phyloP scores from a whole-genome alignment of 805 yeast genomes.

The Clavispora fructus region DNA sequence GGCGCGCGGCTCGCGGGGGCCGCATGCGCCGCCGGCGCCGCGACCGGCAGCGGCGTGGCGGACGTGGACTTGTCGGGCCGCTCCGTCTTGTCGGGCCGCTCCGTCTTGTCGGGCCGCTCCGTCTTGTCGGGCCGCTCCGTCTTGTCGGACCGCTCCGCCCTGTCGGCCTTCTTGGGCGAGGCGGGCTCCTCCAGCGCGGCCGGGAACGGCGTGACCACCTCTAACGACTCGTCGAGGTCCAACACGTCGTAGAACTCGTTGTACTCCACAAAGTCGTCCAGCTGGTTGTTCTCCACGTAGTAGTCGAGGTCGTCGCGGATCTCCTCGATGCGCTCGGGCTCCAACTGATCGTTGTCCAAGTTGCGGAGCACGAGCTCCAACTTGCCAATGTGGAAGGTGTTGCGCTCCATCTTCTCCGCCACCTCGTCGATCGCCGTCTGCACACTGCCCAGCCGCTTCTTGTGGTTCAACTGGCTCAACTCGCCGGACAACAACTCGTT shows the following conservation, averaged over 20 bases:
- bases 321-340: conserved; percentile 68
- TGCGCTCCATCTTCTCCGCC: conserved; percentile 62
- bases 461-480: conserved; percentile 38
- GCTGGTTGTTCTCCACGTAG: conserved; percentile 90
- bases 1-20: neutral
- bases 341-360: conserved; percentile 68
- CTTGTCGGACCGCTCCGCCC: neutral
- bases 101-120: neutral
- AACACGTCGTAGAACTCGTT: conserved; percentile 88
- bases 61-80: neutral
- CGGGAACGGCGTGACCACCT: conserved; percentile 3
- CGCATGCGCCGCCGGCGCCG: neutral
- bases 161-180: neutral
- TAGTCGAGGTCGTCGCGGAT: conserved; percentile 87
- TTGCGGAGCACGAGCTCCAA: conserved; percentile 73
- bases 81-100: neutral
- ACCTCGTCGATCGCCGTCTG: conserved; percentile 59
- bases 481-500: conserved; percentile 74
- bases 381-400: conserved; percentile 70
- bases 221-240: conserved; percentile 49
- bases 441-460: conserved; percentile 48
- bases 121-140: neutral
- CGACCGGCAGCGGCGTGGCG: conserved; percentile 4
- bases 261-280: conserved; percentile 88
- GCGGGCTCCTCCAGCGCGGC: conserved; percentile 4